Base-by-base conservation (phyloP, 2,329 filamentous ascomycete genomes). In the Colletotrichum limetticola region DNA sequence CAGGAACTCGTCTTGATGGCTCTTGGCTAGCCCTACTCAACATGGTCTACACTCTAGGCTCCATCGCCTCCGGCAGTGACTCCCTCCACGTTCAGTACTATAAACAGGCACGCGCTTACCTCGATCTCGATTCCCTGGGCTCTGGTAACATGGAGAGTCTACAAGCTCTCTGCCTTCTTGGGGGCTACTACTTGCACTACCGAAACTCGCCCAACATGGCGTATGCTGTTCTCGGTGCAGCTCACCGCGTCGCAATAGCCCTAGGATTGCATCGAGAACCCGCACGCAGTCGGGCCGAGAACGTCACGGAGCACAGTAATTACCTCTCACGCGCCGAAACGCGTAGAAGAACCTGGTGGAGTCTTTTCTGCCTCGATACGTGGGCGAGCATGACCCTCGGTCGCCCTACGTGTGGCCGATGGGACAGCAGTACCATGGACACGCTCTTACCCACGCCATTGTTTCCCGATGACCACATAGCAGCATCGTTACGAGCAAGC, bases 21-120 rank as follows among this genome's bases (percentile, higher is more conserved):
- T 85, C 89, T 58, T 92, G 90, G 90, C 83, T 91, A 35, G 88
- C 87, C 5, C 79, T 92, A 14, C 80, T 91, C 8, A 91, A 92
- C 76, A 91, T 91, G 79, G 89, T 92, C 14, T 88, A 91, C 75
- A 89, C 89, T 0, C 83, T 92, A 66, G 90, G 90, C 2, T 90
- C 88, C 64, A 86, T 92, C 57, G 89, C 89, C 6, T 88, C 88
- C 3, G 86, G 85, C 1, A 88, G 87, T 26, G 89, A 91, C 75
- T 83, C 85, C 53, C 84, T 84, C 5, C 90, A 92, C 75, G 85
- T 89, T 59, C 83, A 85, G 37, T 92, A 89, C 78, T 92, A 90
- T 77, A 83, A 83, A 32, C 85, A 87, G 32, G 88, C 89, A 14
- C 87, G 87, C 72, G 83, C 85, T 7, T 86, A 90, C 72, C 77